Evolutionary conservation across 805 yeast genomes (phyloP), one percentile per base, ranked within the genome.

Genomic region (Yarrowia sp.): DNA sequence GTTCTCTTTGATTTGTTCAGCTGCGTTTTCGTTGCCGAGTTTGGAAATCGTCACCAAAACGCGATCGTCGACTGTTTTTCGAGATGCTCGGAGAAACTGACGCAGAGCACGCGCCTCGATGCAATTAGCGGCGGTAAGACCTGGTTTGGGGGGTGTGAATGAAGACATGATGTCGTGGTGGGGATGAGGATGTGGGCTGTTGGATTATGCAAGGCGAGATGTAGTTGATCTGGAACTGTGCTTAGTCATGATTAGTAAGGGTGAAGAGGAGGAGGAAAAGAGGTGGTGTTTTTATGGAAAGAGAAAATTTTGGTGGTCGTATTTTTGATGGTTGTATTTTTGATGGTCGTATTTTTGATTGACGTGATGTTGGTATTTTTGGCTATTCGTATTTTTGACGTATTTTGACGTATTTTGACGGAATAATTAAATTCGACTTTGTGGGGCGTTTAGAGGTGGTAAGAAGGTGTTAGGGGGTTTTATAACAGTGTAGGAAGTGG

Each of bases 61-160:
- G 3, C 51, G 47, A 15, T 58, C 64, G 22, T 58, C 64, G 9
- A 58, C 64, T 8, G 51, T 58, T 18, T 58, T 58, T 13, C 64
- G 64, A 44, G 35, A 18, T n/a, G 51, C 50, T 28, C 64, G 64
- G 33, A 58, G 64, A 44, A 58, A 58, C 36, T 43, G 50, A 6
- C 64, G 41, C 35, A 58, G 43, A 7, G 64, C 64, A 15, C 64
- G 47, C 8, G 61, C 45, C 38, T 55, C 61, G 61, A 55, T 41
- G 38, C 61, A 55, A 31, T 55, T 55, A 8, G 45, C 47, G 28
- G 41, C 47, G 15, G 45, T 55, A n/a, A 55, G 47, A 15, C 47
- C 61, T 13, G 61, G 61, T 17, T 55, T 39, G 13, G 61, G 61
- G 10, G 61, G 61, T 9, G 45, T 39, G 47, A 47, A 55, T 11